Evolutionary conservation across 2,329 filamentous ascomycete species (phyloP).

Genomic region (Scedosporium apiospermum): DNA sequence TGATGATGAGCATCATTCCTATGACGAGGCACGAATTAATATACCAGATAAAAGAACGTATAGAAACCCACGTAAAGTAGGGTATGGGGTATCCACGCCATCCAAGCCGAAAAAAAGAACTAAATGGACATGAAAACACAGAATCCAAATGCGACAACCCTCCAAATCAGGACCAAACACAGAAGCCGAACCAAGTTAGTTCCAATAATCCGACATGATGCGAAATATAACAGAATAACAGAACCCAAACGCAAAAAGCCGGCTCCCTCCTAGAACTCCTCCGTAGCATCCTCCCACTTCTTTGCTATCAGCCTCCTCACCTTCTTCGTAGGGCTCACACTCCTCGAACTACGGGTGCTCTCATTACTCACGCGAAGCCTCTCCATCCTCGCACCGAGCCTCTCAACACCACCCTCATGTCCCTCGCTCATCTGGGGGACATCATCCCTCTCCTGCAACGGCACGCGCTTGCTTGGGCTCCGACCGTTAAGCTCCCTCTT

Average conservation of each 20-base stretch:
- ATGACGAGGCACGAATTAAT: neutral
- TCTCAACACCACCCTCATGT: neutral
- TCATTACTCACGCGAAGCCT: slow-evolving; percentile 36
- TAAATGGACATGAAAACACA: neutral
- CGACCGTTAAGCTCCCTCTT: slow-evolving; percentile 55
- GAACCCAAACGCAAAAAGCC: neutral
- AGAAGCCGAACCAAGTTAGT: neutral
- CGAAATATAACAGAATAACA: neutral
- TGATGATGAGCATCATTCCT: too few relatives aligned
- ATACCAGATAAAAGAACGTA: neutral
- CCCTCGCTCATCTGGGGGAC: slow-evolving; percentile 13
- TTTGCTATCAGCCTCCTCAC: slow-evolving; percentile 37
- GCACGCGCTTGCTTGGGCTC: slow-evolving; percentile 52
- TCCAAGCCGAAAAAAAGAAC: neutral
- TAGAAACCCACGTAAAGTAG: neutral
- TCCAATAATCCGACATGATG: neutral
- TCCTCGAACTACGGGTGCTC: slow-evolving; percentile 14
- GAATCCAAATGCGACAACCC: neutral
- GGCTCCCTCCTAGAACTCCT: slow-evolving; percentile 22
- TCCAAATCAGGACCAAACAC: neutral
- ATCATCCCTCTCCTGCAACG: slow-evolving; percentile 45
- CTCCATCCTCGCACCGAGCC: slow-evolving; percentile 38
- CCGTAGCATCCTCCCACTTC: slow-evolving; percentile 34
- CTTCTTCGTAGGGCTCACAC: slow-evolving; percentile 40
- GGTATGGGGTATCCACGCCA: slow-evolving; percentile 4